Evolutionary conservation across 2,329 filamentous ascomycete genomes (phyloP).

Genomic region (Juglanconis sp.): DNA sequence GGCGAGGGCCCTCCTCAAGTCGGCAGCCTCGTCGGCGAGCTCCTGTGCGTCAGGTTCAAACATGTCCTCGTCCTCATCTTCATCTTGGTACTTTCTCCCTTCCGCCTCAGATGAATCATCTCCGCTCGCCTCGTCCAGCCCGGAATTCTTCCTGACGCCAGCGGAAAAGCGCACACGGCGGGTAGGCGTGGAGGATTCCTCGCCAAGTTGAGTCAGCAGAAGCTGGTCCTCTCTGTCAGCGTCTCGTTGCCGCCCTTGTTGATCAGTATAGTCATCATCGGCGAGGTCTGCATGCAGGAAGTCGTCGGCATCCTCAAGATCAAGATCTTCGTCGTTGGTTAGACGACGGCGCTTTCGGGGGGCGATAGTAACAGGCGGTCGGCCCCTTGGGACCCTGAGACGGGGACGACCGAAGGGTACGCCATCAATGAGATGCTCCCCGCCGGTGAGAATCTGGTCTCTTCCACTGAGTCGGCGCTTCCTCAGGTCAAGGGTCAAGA

Average conservation of each 20-base stretch:
- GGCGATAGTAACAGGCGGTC: slow-evolving; percentile 69
- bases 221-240: slow-evolving; percentile 21
- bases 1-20: slow-evolving; percentile 11
- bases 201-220: slow-evolving; percentile 14
- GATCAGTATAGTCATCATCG: slow-evolving; percentile 25
- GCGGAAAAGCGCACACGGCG: slow-evolving; percentile 15
- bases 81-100: slow-evolving; percentile 24
- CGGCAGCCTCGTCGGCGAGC: slow-evolving; percentile 33
- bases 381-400: slow-evolving; percentile 54
- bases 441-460: slow-evolving; percentile 74
- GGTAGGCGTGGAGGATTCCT: not conserved
- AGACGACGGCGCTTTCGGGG: slow-evolving; percentile 67
- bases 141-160: not conserved
- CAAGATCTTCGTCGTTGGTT: slow-evolving; percentile 34
- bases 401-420: slow-evolving; percentile 77
- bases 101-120: slow-evolving; percentile 15
- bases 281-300: slow-evolving; percentile 33
- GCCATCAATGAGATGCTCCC: slow-evolving; percentile 80
- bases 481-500: slow-evolving; percentile 71
- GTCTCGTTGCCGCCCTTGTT: slow-evolving; percentile 18
- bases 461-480: slow-evolving; percentile 72
- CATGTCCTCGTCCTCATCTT: slow-evolving; percentile 20
- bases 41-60: slow-evolving; percentile 23
- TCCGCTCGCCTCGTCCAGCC: slow-evolving; percentile 13
- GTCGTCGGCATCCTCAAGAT: slow-evolving; percentile 39